phyloP scores from a whole-genome alignment of 2,329 filamentous ascomycete species.

The Ceratocystis lukuohia region DNA sequence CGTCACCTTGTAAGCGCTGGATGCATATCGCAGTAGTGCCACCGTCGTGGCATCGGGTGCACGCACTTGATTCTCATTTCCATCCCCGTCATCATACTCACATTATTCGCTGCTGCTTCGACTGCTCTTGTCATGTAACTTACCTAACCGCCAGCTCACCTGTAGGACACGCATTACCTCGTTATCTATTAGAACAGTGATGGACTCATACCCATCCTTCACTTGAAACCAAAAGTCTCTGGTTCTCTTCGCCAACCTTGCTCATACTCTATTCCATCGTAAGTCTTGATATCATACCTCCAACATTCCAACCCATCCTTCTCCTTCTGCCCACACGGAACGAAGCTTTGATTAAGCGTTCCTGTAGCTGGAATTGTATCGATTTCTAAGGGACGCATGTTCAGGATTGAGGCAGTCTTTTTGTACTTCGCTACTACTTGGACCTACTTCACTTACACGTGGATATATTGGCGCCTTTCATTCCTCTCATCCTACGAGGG shows the following conservation, averaged over 20 bases:
- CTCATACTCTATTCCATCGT: not conserved
- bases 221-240: slow-evolving; percentile 3
- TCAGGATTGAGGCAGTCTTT: not conserved
- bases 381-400: not conserved
- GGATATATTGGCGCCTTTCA: not conserved
- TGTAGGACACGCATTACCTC: not conserved
- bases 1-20: not conserved
- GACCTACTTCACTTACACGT: not conserved
- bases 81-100: not conserved
- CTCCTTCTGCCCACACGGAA: not conserved
- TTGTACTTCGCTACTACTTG: no score
- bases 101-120: not conserved
- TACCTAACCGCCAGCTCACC: not conserved
- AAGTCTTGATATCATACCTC: not conserved
- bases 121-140: not conserved
- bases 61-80: no score
- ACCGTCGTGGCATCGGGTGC: not conserved
- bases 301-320: not conserved
- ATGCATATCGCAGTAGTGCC: not conserved
- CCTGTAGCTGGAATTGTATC: slow-evolving; percentile 7
- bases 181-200: not conserved
- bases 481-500: not conserved
- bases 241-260: no score
- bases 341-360: not conserved
- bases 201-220: not conserved